Conservation (phyloP, 73 alveolate genomes). For the Tetrahymena borealis region DNA sequence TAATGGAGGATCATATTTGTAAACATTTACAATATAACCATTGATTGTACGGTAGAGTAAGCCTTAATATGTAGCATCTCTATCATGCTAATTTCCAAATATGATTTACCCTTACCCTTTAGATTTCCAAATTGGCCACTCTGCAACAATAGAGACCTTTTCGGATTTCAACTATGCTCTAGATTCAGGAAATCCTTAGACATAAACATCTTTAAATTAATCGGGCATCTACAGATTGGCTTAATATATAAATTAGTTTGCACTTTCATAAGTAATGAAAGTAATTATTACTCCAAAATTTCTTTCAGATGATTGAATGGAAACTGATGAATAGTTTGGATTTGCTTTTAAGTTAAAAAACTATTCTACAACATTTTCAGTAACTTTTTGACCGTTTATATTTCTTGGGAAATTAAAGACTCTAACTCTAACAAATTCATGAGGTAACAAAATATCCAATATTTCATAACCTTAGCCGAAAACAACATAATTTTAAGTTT, state of each 20-base stretch:
- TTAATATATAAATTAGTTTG: neutral
- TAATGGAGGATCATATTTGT: neutral
- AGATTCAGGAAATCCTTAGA: neutral
- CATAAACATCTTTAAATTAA: neutral
- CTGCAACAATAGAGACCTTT: neutral
- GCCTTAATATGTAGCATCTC: neutral
- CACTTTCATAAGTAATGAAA: neutral
- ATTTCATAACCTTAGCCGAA: neutral
- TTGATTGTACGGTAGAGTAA: neutral
- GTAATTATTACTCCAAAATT: neutral
- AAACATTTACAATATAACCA: neutral
- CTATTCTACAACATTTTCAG: neutral
- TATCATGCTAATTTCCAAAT: neutral
- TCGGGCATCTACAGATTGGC: neutral
- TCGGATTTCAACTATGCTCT: neutral
- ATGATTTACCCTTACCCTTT: neutral
- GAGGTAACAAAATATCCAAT: neutral
- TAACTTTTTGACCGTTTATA: neutral
- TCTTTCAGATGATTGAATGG: neutral
- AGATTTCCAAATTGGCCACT: neutral
- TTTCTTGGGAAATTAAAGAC: neutral
- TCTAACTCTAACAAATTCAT: neutral
- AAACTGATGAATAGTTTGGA: neutral
- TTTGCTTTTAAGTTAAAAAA: neutral
- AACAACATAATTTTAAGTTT: neutral